Evolutionary conservation across 2,329 filamentous ascomycete species (phyloP).

Genomic region (Hypoxylon sp.): DNA sequence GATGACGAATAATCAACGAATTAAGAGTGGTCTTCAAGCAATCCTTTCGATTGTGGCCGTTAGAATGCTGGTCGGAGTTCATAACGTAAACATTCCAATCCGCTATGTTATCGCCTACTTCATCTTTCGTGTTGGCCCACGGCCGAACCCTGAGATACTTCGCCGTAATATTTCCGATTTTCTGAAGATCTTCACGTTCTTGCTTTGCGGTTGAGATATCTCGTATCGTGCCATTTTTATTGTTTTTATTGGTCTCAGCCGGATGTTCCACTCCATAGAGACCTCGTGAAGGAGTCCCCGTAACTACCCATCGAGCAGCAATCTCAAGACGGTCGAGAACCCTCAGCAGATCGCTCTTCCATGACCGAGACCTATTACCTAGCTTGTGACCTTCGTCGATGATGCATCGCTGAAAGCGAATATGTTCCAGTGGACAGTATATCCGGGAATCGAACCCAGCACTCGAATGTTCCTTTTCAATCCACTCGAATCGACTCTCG

Average conservation of each 20-base stretch:
- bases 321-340: conserved; percentile 65
- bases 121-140: conserved; percentile 71
- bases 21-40: conserved; percentile 77
- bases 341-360: conserved; percentile 64
- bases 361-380: conserved; percentile 66
- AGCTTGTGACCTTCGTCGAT: conserved; percentile 92
- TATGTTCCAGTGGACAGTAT: conserved; percentile 68
- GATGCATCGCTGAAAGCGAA: conserved; percentile 89
- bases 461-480: conserved; percentile 58
- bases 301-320: conserved; percentile 86
- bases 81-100: conserved; percentile 80
- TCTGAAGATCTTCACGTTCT: conserved; percentile 71
- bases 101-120: conserved; percentile 65
- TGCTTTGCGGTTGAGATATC: conserved; percentile 47
- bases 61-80: conserved; percentile 60
- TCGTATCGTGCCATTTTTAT: conserved; percentile 39
- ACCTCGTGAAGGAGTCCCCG: conserved; percentile 86
- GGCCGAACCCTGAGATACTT: conserved; percentile 80
- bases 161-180: conserved; percentile 70
- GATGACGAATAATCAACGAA: conserved; percentile 83
- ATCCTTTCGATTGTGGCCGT: conserved; percentile 64
- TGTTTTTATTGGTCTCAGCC: not conserved
- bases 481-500: conserved; percentile 73
- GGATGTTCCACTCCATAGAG: conserved; percentile 70
- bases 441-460: conserved; percentile 43